phyloP scores from a whole-genome alignment of 2,329 filamentous ascomycete species.

The Clonostachys sp. region DNA sequence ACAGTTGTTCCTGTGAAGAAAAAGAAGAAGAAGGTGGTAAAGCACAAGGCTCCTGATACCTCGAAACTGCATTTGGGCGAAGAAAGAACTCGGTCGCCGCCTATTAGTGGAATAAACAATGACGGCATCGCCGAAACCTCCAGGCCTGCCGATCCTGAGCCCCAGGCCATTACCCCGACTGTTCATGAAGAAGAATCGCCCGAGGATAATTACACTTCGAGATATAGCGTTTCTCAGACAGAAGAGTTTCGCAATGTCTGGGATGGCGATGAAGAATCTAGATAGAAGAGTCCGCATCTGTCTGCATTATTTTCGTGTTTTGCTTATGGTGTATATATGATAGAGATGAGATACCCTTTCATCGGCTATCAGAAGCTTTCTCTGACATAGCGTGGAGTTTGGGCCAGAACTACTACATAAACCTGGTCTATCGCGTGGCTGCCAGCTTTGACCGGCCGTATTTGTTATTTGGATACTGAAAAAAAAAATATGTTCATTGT shows the following conservation, averaged over 20 bases:
- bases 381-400: too few relatives aligned
- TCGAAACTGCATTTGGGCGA: slow-evolving; percentile 13
- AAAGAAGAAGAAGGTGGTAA: slow-evolving; percentile 28
- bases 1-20: slow-evolving; percentile 18
- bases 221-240: slow-evolving; percentile 24
- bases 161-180: too few relatives aligned
- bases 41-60: slow-evolving; percentile 23
- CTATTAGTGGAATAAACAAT: neutral
- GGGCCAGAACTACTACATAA: too few relatives aligned
- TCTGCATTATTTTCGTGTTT: neutral
- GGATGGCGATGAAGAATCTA: slow-evolving; percentile 11
- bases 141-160: too few relatives aligned
- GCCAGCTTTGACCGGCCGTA: too few relatives aligned
- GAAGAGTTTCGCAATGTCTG: slow-evolving; percentile 45
- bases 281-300: neutral
- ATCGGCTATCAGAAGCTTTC: too few relatives aligned
- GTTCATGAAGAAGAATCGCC: too few relatives aligned
- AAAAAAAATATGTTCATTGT: neutral
- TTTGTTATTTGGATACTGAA: too few relatives aligned
- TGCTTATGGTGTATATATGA: neutral
- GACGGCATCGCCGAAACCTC: too few relatives aligned
- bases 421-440: too few relatives aligned
- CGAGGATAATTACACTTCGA: slow-evolving; percentile 5
- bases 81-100: neutral
- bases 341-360: neutral